Evolutionary conservation across 257 asterid species (phyloP).

Genomic region (Nyctanthes arbortristis): DNA sequence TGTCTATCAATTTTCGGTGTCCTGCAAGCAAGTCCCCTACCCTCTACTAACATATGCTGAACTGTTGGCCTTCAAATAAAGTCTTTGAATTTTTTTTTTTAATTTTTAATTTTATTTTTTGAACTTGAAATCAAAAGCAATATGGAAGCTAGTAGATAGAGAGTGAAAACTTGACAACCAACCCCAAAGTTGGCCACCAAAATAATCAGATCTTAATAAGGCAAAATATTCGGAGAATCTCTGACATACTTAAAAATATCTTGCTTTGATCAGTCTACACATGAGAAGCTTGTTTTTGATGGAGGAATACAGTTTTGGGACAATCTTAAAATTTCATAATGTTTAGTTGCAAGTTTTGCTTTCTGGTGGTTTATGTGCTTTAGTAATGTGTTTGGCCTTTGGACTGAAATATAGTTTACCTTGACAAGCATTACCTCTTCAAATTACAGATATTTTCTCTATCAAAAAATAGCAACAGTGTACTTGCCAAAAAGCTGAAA

Average conservation of each 20-base stretch:
- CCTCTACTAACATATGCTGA: conserved; percentile 5
- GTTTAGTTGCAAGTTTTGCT: too few species aligned
- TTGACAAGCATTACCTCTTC: not conserved
- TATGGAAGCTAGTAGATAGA: not conserved
- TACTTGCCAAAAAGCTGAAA: too few species aligned
- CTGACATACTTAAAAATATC: not conserved
- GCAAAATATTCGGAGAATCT: not conserved
- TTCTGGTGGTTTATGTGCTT: not conserved
- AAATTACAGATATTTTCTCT: too few species aligned
- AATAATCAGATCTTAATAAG: not conserved
- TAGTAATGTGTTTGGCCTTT: not conserved
- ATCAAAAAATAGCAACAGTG: too few species aligned
- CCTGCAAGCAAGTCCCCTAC: conserved; percentile 5
- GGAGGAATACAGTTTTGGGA: not conserved
- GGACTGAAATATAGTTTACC: not conserved
- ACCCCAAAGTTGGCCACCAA: not conserved
- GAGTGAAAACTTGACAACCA: not conserved
- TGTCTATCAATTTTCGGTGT: conserved; percentile 3
- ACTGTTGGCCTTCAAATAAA: not conserved
- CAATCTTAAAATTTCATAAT: not conserved
- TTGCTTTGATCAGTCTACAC: conserved; percentile 6
- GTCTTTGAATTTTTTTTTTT: not conserved
- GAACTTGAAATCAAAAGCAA: not conserved
- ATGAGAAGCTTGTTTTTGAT: not conserved
- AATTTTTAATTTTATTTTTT: not conserved